Conservation (phyloP, 108 stramenopile genomes). For the Hondaea fermentalgiana region DNA sequence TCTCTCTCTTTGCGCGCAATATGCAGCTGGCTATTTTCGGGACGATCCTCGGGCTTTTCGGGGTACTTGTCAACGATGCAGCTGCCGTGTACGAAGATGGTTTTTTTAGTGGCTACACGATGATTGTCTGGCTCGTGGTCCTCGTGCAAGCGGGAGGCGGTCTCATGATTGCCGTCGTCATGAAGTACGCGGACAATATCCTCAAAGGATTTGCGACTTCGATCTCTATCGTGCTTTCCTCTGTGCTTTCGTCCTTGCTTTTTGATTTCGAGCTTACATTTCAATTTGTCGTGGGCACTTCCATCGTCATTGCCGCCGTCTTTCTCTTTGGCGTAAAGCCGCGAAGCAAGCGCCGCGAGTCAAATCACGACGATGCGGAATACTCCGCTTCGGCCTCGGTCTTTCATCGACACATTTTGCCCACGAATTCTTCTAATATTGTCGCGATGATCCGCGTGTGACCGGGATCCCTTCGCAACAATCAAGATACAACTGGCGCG, state of each 20-base stretch:
- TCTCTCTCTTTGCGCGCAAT: conserved; percentile 41
- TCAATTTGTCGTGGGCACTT: background rate
- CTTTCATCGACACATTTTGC: background rate
- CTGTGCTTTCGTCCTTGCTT: conserved; percentile 23
- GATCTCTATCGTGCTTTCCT: conserved; percentile 41
- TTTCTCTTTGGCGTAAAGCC: background rate
- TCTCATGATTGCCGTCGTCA: conserved; percentile 48
- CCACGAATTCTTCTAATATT: background rate
- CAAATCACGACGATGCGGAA: background rate
- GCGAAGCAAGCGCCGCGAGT: background rate
- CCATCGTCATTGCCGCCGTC: background rate
- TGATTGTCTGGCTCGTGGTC: conserved; percentile 39
- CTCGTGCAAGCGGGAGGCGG: conserved; percentile 44
- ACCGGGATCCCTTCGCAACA: background rate
- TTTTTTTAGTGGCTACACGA: conserved; percentile 39
- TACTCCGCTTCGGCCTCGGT: background rate
- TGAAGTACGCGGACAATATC: conserved; percentile 54
- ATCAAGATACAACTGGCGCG: background rate
- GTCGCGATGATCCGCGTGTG: background rate
- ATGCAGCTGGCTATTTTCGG: conserved; percentile 47
- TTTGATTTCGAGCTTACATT: conserved; percentile 15
- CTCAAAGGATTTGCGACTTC: conserved; percentile 55
- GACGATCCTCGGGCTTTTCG: background rate
- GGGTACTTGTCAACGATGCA: background rate
- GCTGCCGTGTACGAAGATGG: background rate